A percentile compares a stretch with the other conserved stretches of the same genome.
Conservation (phyloP, 805 yeast genomes). For the Barnettozyma sucrosica region DNA sequence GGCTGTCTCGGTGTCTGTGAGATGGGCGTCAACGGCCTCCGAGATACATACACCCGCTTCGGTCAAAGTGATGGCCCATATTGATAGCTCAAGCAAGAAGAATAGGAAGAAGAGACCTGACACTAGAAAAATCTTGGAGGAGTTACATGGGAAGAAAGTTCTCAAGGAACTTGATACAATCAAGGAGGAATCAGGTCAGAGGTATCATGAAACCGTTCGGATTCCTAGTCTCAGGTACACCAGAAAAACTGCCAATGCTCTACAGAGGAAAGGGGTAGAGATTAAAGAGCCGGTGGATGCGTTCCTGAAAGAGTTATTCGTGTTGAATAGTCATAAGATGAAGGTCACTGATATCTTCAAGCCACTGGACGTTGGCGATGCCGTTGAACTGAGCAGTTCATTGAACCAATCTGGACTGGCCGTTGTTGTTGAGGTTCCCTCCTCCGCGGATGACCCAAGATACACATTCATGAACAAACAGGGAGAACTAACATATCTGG, state of each 20-base stretch:
- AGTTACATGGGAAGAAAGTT: neutral
- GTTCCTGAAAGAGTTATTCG: neutral
- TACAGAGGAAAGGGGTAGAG: constrained; percentile 1
- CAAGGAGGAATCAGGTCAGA: neutral
- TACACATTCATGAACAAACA: constrained; percentile 51
- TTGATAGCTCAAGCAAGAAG: neutral
- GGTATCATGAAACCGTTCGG: neutral
- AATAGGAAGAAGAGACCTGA: neutral
- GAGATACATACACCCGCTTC: neutral
- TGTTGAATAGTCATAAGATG: neutral
- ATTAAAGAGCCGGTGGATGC: neutral
- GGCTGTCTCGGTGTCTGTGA: neutral
- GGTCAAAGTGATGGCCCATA: neutral
- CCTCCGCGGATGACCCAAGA: constrained; percentile 41
- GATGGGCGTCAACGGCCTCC: neutral
- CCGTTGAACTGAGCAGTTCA: constrained; percentile 45
- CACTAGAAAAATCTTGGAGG: neutral
- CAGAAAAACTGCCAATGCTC: neutral
- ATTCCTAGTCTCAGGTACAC: neutral
- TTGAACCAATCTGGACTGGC: constrained; percentile 41
- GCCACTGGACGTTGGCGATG: constrained; percentile 45
- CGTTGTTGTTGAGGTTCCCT: constrained; percentile 51
- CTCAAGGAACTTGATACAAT: neutral
- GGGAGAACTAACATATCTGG: constrained; percentile 50
- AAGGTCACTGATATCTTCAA: constrained; percentile 12